Evolutionary conservation across 371 early-diverging fungal species (phyloP).

Genomic region (Syncephalastrum sp.): DNA sequence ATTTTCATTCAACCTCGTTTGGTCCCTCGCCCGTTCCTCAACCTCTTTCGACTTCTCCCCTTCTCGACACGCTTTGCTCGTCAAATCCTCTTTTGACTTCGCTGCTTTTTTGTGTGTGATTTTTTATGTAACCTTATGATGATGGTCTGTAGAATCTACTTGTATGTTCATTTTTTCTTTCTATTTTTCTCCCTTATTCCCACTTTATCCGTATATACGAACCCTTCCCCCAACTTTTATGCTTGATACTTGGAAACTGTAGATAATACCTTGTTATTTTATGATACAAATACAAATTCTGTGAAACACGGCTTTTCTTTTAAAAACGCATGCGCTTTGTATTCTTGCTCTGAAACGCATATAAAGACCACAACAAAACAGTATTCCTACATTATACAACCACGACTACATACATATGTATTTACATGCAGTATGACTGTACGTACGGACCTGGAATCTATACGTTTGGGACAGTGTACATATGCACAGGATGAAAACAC

Average conservation of each 20-base stretch:
- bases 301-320: conserved; percentile 1
- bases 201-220: conserved; percentile 3
- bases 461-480: too few relatives aligned
- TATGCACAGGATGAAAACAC: too few relatives aligned
- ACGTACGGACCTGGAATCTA: too few relatives aligned
- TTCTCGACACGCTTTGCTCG: conserved; percentile 11
- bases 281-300: conserved; percentile 6
- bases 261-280: conserved; percentile 11
- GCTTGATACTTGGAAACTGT: conserved; percentile 17
- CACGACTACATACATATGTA: too few relatives aligned
- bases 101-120: conserved; percentile 18
- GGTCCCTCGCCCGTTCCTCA: not conserved
- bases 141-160: conserved; percentile 15
- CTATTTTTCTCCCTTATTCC: conserved; percentile 5
- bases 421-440: too few relatives aligned
- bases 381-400: too few relatives aligned
- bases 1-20: not conserved
- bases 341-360: too few relatives aligned
- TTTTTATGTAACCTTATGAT: conserved; percentile 12
- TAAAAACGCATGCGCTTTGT: not conserved
- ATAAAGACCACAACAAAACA: too few relatives aligned
- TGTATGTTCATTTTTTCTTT: conserved; percentile 9
- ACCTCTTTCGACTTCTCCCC: conserved; percentile 1
- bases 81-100: conserved; percentile 4
- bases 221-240: conserved; percentile 1